Evolutionary conservation across 306 rosid genomes (phyloP).

Genomic region (Pachyrhizus erosus): DNA sequence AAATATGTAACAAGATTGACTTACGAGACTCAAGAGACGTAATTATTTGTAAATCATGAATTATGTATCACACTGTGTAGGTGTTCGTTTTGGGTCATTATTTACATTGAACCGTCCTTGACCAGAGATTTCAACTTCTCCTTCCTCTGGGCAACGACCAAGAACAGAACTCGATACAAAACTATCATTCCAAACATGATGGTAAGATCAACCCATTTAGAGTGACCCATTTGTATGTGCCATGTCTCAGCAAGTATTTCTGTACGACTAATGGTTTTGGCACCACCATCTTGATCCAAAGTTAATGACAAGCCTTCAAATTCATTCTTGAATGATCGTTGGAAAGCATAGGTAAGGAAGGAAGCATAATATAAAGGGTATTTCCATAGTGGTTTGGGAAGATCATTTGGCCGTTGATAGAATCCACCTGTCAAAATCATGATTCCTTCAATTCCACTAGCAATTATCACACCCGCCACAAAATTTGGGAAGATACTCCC

Average conservation of each 20-base stretch:
- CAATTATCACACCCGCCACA: constrained; percentile 66
- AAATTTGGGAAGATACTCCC: constrained; percentile 64
- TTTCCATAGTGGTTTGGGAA: constrained; percentile 59
- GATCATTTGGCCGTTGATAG: constrained; percentile 60
- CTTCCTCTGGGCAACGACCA: constrained; percentile 48
- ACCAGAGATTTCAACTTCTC: constrained; percentile 54
- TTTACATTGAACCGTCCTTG: too few relatives aligned
- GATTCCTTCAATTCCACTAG: constrained; percentile 69
- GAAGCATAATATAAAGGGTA: constrained; percentile 63
- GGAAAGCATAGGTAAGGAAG: constrained; percentile 66
- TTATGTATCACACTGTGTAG: too few relatives aligned
- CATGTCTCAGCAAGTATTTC: constrained; percentile 42
- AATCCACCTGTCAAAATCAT: constrained; percentile 72
- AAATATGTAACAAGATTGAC: too few relatives aligned
- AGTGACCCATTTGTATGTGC: constrained; percentile 61
- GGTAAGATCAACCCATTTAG: constrained; percentile 35
- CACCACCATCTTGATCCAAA: not conserved
- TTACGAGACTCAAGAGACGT: too few relatives aligned
- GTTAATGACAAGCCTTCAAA: constrained; percentile 49
- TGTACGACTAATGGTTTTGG: constrained; percentile 38
- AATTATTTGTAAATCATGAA: too few relatives aligned
- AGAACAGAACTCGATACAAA: constrained; percentile 59
- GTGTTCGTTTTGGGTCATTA: too few relatives aligned
- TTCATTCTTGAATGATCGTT: constrained; percentile 74
- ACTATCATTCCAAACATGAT: constrained; percentile 65